Evolutionary conservation across 164 flowering plant species (phyloP).

Genomic region (Protea cynaroides): DNA sequence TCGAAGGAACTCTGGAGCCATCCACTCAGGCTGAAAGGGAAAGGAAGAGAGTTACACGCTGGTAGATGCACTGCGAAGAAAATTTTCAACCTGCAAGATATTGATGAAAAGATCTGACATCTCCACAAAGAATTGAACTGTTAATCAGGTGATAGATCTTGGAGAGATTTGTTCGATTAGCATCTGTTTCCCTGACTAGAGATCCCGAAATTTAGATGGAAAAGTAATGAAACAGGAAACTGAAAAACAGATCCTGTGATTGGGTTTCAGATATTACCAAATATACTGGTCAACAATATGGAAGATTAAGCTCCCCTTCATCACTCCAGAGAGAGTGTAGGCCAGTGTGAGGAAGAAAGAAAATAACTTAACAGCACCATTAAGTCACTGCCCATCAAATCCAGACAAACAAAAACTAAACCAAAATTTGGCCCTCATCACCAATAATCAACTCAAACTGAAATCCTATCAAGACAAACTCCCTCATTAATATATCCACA

Average conservation of each 20-base stretch:
- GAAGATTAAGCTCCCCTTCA: too few relatives aligned
- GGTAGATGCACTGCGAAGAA: constrained; percentile 23
- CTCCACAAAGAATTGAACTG: constrained; percentile 1
- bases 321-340: too few relatives aligned
- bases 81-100: constrained; percentile 28
- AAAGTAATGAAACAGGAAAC: background rate
- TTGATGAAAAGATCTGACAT: constrained; percentile 19
- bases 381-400: background rate
- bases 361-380: background rate
- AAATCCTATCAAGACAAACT: background rate
- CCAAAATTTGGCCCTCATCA: background rate
- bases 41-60: constrained; percentile 32
- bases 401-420: background rate
- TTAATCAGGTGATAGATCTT: background rate
- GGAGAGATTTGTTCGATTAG: background rate
- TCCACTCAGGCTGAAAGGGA: constrained; percentile 95
- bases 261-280: too few relatives aligned
- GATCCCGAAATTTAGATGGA: background rate
- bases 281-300: too few relatives aligned
- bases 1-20: constrained; percentile 99
- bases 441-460: background rate
- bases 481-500: too few relatives aligned
- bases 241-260: background rate
- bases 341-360: too few relatives aligned
- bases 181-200: background rate